Base-by-base conservation (phyloP, 2,329 filamentous ascomycete species). In the Trichoderma sp. region DNA sequence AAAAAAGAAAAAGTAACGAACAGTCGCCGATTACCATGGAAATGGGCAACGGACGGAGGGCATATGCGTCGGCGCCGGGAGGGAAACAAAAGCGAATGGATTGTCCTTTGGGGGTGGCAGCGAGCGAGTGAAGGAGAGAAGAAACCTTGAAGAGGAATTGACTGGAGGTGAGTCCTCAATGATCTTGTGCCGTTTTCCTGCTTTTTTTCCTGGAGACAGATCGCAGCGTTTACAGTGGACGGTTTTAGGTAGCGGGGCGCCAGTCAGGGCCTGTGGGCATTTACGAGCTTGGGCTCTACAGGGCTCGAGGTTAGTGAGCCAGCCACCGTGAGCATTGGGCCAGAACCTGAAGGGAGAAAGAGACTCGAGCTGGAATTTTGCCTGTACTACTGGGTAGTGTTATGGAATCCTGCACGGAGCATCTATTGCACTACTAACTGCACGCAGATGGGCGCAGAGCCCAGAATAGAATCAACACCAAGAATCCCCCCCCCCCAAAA, bases 1-100 rank as follows among this genome's bases (percentile, higher is more conserved):
- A 34, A 45, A 19, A 25, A 39, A 54, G n/a, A 19, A 27, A 19
- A 34, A 10, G 35, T 25, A 39, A 19, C 34, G 54, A 61, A 29
- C 35, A 34, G 59, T 64, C 25, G 65, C 57, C 54, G 58, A 63
- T 42, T 34, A 48, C 56, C 48, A 67, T 48, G 48, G n/a, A 12
- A 37, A 29, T 6, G 22, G 25, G 13, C 54, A 37, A 29, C 48
- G 65, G 50, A 57, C 35, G 22, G 54, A 25, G 32, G 22, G 64
- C 64, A 54, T 42, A 29, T 57, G 42, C 27, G 50, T 50, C 53
- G 34, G 64, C 39, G 27, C 53, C 64, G 29, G 37, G 61, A 54
- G 37, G 48, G 35, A 56, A 54, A 37, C 9, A 45, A 48, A 59
- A 64, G 67, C 67, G 59, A 64, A 22, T 29, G 60, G 48, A 54